Evolutionary conservation across 148 eudicot genomes (phyloP).

Genomic region (Heliamphora exappendiculata): DNA sequence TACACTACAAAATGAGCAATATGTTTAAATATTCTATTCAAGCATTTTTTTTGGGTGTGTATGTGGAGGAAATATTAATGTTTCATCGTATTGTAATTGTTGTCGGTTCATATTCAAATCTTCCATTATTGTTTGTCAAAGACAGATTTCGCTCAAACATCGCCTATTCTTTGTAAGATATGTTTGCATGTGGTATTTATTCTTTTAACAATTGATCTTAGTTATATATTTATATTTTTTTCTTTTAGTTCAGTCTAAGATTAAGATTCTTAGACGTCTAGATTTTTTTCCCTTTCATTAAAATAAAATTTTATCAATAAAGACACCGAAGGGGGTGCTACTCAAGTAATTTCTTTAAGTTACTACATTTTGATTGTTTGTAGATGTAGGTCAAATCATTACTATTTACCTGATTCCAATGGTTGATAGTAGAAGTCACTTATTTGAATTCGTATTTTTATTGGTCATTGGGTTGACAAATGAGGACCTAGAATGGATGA

Average conservation of each 20-base stretch:
- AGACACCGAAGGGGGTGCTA: background rate
- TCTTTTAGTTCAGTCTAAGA: background rate
- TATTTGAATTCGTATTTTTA: background rate
- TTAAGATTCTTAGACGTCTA: background rate
- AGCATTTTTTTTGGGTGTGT: background rate
- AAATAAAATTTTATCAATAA: background rate
- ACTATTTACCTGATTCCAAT: background rate
- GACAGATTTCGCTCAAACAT: too few species aligned
- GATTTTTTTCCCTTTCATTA: background rate
- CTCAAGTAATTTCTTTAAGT: background rate
- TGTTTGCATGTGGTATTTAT: background rate
- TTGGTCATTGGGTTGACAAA: background rate
- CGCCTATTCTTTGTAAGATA: background rate
- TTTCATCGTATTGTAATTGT: background rate
- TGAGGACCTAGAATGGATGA: background rate
- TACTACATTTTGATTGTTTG: background rate
- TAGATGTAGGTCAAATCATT: background rate
- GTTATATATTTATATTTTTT: background rate
- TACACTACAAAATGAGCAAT: background rate
- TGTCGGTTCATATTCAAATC: background rate
- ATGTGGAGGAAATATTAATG: background rate
- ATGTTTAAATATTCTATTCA: background rate
- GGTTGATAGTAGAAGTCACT: background rate
- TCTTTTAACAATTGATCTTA: background rate
- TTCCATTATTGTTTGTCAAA: background rate